phyloP scores from a whole-genome alignment of 169 alveolate species.

The Eimeria tenella region DNA sequence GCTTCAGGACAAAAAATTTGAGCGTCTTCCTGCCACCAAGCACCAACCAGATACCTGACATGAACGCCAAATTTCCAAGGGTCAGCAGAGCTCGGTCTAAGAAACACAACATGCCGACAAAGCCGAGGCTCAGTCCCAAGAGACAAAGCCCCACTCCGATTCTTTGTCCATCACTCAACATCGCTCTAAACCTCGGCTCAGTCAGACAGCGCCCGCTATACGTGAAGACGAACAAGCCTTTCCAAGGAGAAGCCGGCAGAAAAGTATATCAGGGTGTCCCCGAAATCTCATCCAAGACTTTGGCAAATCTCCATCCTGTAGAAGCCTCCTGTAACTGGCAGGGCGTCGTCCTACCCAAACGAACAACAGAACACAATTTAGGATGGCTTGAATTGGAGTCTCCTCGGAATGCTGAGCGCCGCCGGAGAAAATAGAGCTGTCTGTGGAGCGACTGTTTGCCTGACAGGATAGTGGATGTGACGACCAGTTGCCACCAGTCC shows the following conservation, averaged over 20 bases:
- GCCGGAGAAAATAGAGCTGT: no score
- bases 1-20: slow-evolving; percentile 75
- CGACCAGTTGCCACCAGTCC: no score
- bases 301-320: slow-evolving; percentile 30
- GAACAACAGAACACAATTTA: no score
- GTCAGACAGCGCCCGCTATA: slow-evolving; percentile 16
- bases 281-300: not conserved
- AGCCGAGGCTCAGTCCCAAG: slow-evolving; percentile 79
- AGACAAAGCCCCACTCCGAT: slow-evolving; percentile 83
- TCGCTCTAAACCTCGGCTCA: not conserved
- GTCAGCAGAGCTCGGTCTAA: slow-evolving; percentile 81
- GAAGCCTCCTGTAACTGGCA: not conserved
- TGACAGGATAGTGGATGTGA: slow-evolving; percentile 6
- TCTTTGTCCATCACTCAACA: slow-evolving; percentile 79
- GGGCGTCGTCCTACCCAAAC: slow-evolving; percentile 1
- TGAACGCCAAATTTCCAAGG: slow-evolving; percentile 80
- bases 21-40: slow-evolving; percentile 79
- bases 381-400: no score
- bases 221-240: not conserved
- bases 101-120: slow-evolving; percentile 77
- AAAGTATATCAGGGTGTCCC: not conserved
- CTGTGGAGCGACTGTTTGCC: not conserved
- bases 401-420: no score
- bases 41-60: slow-evolving; percentile 79
- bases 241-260: not conserved